Percentiles rank a stretch among this genome's conserved stretches.
Evolutionary conservation across 2,329 filamentous ascomycete species (phyloP).

Genomic region (Hypoxylon sp.): DNA sequence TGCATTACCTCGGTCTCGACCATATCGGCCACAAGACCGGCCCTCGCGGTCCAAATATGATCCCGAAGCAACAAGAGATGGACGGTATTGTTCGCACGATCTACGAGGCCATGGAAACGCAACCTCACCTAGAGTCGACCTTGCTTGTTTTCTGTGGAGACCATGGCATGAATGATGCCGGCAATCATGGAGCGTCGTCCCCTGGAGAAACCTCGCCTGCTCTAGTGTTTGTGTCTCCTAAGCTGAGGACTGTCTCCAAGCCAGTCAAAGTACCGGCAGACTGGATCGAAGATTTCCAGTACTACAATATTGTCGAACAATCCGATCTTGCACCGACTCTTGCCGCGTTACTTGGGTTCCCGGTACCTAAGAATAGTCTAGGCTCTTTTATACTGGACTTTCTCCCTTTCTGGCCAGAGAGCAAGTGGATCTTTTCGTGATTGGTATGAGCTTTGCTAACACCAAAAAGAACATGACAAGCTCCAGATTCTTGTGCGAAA

Average conservation of each 20-base stretch:
- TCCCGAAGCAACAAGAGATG: constrained; percentile 95
- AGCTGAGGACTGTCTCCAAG: constrained; percentile 72
- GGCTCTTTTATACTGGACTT: constrained; percentile 88
- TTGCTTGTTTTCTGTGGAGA: constrained; percentile 91
- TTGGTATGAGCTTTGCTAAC: constrained; percentile 24
- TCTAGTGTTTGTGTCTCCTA: constrained; percentile 90
- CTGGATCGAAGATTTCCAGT: constrained; percentile 80
- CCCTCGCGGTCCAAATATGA: constrained; percentile 89
- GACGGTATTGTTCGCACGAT: constrained; percentile 83
- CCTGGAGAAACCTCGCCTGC: constrained; percentile 95
- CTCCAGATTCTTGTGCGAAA: constrained; percentile 82
- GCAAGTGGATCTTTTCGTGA: constrained; percentile 60
- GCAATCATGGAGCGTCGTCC: constrained; percentile 95
- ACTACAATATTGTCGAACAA: constrained; percentile 89
- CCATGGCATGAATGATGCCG: constrained; percentile 99
- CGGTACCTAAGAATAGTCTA: constrained; percentile 89
- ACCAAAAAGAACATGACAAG: constrained; percentile 55
- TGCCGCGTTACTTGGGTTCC: constrained; percentile 87
- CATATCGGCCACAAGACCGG: constrained; percentile 98
- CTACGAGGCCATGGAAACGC: constrained; percentile 79
- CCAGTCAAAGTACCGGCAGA: constrained; percentile 66
- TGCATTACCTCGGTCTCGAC: constrained; percentile 96
- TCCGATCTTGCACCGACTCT: constrained; percentile 94
- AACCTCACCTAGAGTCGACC: constrained; percentile 80
- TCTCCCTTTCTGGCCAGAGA: constrained; percentile 79